Percentiles rank a stretch among this genome's conserved stretches.
Evolutionary conservation across 495 filamentous ascomycete species (phyloP).

Genomic region (Xylona heveae): DNA sequence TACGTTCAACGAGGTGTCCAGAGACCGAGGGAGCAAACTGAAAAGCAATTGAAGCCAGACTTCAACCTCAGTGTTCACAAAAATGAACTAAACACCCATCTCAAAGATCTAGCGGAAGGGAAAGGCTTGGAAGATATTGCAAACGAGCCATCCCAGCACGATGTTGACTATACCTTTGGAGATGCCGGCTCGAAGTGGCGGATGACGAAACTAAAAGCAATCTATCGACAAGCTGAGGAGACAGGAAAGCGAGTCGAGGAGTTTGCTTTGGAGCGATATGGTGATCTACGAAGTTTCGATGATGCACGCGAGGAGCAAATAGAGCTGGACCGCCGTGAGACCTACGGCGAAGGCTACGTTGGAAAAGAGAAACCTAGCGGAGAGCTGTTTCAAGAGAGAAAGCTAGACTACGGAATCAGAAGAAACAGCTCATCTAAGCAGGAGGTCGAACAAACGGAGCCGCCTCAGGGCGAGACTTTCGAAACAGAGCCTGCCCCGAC

Average conservation of each 20-base stretch:
- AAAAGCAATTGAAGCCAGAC: constrained; percentile 33
- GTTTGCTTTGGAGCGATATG: constrained; percentile 62
- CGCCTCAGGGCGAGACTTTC: constrained; percentile 24
- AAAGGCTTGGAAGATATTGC: constrained; percentile 29
- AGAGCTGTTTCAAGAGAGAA: constrained; percentile 62
- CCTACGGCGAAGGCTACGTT: constrained; percentile 72
- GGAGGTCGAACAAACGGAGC: constrained; percentile 13
- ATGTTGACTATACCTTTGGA: constrained; percentile 71
- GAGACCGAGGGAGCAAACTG: constrained; percentile 22
- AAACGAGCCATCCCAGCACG: constrained; percentile 25
- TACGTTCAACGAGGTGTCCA: constrained; percentile 51
- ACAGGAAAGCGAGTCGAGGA: constrained; percentile 50
- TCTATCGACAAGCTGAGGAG: constrained; percentile 64
- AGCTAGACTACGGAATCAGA: constrained; percentile 25
- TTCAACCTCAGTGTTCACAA: constrained; percentile 60
- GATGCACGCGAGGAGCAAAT: constrained; percentile 85
- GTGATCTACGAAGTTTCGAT: constrained; percentile 67
- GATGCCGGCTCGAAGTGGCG: constrained; percentile 82
- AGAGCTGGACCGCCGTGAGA: constrained; percentile 68
- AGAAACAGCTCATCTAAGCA: constrained; percentile 7
- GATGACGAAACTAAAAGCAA: constrained; percentile 79
- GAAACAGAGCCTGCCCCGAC: constrained; percentile 18
- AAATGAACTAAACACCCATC: constrained; percentile 56
- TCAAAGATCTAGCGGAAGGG: constrained; percentile 35
- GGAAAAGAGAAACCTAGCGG: constrained; percentile 78